Conservation (phyloP, 2,329 filamentous ascomycete species). For the Fusarium sp. region DNA sequence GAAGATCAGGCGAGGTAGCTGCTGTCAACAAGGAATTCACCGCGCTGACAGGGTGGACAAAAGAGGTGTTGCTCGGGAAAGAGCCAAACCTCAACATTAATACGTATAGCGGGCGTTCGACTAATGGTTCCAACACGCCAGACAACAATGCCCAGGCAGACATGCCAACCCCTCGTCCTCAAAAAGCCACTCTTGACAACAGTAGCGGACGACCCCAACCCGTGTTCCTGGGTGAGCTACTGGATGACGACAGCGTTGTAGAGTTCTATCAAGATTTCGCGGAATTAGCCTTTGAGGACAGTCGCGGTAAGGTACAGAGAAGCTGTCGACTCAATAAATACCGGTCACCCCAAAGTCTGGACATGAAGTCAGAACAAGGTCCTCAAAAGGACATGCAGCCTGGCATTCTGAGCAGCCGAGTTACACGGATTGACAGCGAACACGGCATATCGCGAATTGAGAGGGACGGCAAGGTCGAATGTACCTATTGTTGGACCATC, state of each 20-base stretch:
- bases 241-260: constrained; percentile 93
- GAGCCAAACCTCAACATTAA: constrained; percentile 91
- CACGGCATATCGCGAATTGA: constrained; percentile 85
- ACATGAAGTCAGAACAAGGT: constrained; percentile 53
- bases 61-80: constrained; percentile 87
- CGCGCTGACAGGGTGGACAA: constrained; percentile 94
- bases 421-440: constrained; percentile 75
- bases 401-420: constrained; percentile 68
- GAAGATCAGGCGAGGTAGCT: constrained; percentile 93
- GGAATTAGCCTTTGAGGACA: constrained; percentile 90
- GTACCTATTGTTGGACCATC: constrained; percentile 96
- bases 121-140: constrained; percentile 53
- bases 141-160: constrained; percentile 51
- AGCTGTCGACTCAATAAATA: constrained; percentile 92
- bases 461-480: constrained; percentile 91
- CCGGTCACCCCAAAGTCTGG: constrained; percentile 74
- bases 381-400: constrained; percentile 60
- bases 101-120: constrained; percentile 60
- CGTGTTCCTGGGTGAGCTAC: constrained; percentile 90
- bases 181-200: constrained; percentile 58
- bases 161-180: constrained; percentile 65
- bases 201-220: constrained; percentile 73
- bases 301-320: constrained; percentile 84
- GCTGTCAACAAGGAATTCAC: constrained; percentile 97
- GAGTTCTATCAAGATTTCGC: constrained; percentile 98